Evolutionary conservation across 257 asterid species (phyloP), one percentile per base, ranked within the genome.

Genomic region (Capsicum pubescens): DNA sequence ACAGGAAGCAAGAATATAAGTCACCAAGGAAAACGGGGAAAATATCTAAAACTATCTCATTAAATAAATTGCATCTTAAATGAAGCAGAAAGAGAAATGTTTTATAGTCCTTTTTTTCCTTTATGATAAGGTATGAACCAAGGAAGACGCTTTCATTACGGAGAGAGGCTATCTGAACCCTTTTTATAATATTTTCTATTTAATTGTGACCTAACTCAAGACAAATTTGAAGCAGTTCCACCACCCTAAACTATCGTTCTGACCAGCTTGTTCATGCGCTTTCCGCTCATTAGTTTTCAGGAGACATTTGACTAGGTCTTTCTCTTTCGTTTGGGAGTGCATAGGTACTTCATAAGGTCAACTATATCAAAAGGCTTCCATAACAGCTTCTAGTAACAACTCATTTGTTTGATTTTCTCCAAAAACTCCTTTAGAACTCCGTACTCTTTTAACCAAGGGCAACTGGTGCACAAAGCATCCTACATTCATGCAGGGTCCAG

Each of bases 1-100:
- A 50, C 44, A 74, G 8, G 61, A 50, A 50, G 61, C 61, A 74
- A 74, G 61, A 74, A 21, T 21, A 74, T 26, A 74, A 48, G 80
- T 74, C 81, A 50, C 19, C 61, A 50, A 50, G 44, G 44, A 50
- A 74, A 50, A 44, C 3, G 19, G 19, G 19, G 44, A 54, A 48
- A 54, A 13, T 60, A 74, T 13, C 50, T 46, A 72, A 72, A 72
- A 48, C 59, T n/a, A 72, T 46, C 58, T 10, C 50, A 67, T 14
- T 14, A 35, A 67, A 16, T 3, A 67, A 67, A 35, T 35, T 35
- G 7, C 74, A 67, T 67, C 50, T 21, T 10, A 21, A 60, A 63
- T 63, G 69, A 67, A 67, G 50, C 74, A 7, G 50, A 64, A 11
- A 67, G 50, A 15, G n/a, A 67, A 19, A 7, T 14, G 4, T 15